These are phyloP conservation scores for Platanthera guangdongensis DNA, from an alignment of 106 monocot species.

Conservation along the genomic window DNA sequence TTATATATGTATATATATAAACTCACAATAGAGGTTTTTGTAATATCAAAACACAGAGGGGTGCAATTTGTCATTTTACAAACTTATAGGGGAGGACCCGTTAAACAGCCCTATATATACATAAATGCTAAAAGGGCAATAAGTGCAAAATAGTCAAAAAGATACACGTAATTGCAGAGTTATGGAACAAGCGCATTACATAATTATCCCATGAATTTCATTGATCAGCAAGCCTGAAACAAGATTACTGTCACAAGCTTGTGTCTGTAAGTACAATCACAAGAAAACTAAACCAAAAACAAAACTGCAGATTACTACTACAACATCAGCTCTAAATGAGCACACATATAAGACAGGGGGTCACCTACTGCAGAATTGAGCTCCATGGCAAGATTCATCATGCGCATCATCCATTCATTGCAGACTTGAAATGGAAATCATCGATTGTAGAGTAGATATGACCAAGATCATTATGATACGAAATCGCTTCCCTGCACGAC, in stretches of 20 bases:
- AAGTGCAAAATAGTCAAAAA: no score
- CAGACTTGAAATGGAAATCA: conserved; percentile 59
- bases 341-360: background rate
- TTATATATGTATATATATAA: no score
- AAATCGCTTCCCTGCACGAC: conserved; percentile 49
- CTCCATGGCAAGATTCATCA: background rate
- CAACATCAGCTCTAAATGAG: background rate
- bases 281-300: background rate
- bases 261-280: background rate
- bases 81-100: no score
- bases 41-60: no score
- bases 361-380: background rate
- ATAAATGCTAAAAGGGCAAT: no score
- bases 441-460: conserved; percentile 80
- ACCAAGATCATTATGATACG: conserved; percentile 56
- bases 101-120: no score
- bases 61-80: no score
- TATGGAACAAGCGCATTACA: conserved; percentile 12
- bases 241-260: background rate
- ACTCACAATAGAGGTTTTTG: no score
- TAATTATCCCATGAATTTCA: conserved; percentile 1
- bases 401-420: conserved; percentile 4
- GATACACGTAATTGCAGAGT: no score
- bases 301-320: background rate
- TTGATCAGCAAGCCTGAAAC: background rate